Evolutionary conservation across 768 basidiomycete genomes (phyloP), one percentile per base, ranked within the genome.

Genomic region (Pluteus cervinus): DNA sequence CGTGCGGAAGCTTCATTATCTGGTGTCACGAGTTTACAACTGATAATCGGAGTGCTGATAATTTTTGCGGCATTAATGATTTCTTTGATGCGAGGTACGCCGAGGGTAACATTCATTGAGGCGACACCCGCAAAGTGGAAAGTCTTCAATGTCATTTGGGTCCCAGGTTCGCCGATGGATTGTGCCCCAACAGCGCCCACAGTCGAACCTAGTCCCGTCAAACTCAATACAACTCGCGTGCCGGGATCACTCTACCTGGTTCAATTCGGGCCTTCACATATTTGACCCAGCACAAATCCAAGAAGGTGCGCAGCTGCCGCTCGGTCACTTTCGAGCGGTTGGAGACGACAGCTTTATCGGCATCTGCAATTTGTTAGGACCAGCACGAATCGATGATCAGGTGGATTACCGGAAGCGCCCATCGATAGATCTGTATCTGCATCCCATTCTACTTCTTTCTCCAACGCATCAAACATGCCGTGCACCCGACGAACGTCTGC

Each of bases 51-150:
- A 0, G 96, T 99, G 53, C 86, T 92, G 62, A 99, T 98, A 25
- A 71, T 62, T 58, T 96, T 99, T n/a, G 96, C 89, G 2, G 92
- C 96, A 50, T 98, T 99, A 69, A 99, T 99, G 48, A 99, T 98
- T 61, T 99, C 96, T 61, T 98, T 98, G 65, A 99, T 98, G 52
- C 96, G 94, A 3, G 96, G 96, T n/a, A 98, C 96, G 61, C 96
- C 96, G 24, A 98, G 78, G 0, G 96, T 99, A 45, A 99, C 91
- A 63, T 97, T 98, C 96, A 98, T 99, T 24, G 93, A 94, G 6
- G 96, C 96, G 45, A 99, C 94, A 66, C 96, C 96, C 51, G 96
- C 96, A 61, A 98, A 99, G 71, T 99, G 96, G 79, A 99, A 99
- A 39, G 96, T 98, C 65, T 98, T 98, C 47, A 98, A 62, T 2